phyloP scores from a whole-genome alignment of 306 rosid genomes.

The Dicorynia guianensis region DNA sequence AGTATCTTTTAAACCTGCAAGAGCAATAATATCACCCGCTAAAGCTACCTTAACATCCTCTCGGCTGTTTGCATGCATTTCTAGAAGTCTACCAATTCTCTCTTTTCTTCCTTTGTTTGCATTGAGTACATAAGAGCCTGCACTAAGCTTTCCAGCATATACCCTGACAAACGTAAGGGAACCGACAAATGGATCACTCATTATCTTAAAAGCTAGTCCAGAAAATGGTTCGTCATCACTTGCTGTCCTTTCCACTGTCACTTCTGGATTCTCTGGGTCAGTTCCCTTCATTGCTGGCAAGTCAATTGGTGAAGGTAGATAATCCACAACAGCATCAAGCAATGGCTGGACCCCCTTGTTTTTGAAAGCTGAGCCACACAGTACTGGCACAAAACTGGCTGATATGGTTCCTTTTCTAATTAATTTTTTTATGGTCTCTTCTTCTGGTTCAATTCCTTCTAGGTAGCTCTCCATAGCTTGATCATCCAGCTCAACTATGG shows the following conservation, averaged over 20 bases:
- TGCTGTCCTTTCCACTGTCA: slow-evolving; percentile 65
- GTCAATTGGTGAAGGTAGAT: slow-evolving; percentile 91
- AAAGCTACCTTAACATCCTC: slow-evolving; percentile 94
- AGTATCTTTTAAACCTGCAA: slow-evolving; percentile 95
- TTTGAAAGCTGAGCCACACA: slow-evolving; percentile 98
- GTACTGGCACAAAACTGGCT: slow-evolving; percentile 79
- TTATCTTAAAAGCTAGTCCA: slow-evolving; percentile 97
- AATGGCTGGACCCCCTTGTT: slow-evolving; percentile 98
- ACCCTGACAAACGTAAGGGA: slow-evolving; percentile 94
- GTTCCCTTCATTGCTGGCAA: slow-evolving; percentile 92
- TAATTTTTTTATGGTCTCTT: slow-evolving; percentile 69
- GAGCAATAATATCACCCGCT: slow-evolving; percentile 90
- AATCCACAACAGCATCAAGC: slow-evolving; percentile 95
- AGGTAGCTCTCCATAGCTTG: slow-evolving; percentile 83
- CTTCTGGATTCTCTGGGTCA: slow-evolving; percentile 92
- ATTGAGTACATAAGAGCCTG: slow-evolving; percentile 88
- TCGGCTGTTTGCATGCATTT: slow-evolving; percentile 98
- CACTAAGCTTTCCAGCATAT: slow-evolving; percentile 80
- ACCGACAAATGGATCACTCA: slow-evolving; percentile 96
- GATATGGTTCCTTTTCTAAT: slow-evolving; percentile 82
- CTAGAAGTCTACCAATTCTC: slow-evolving; percentile 94
- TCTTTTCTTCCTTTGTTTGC: slow-evolving; percentile 94
- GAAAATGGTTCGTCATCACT: slow-evolving; percentile 88
- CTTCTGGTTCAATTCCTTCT: slow-evolving; percentile 94
- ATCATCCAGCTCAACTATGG: slow-evolving; percentile 84